Evolutionary conservation across 2,329 filamentous ascomycete genomes (phyloP).

Genomic region (Alternaria gaisen): DNA sequence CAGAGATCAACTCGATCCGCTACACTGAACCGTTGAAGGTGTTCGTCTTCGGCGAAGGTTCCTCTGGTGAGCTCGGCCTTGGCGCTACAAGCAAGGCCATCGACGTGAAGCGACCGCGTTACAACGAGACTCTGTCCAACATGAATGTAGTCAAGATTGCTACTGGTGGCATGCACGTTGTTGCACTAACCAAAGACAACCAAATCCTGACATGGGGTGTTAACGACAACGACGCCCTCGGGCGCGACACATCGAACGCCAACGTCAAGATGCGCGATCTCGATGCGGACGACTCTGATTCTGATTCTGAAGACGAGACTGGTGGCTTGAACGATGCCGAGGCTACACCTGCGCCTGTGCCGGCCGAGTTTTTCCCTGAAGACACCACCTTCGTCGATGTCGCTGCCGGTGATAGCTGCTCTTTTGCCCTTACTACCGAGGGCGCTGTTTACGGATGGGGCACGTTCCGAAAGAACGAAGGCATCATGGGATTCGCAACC

Average conservation of each 20-base stretch:
- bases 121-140: constrained; percentile 68
- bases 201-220: constrained; percentile 87
- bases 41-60: constrained; percentile 82
- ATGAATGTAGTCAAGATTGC: constrained; percentile 78
- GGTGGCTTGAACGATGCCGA: constrained; percentile 77
- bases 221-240: constrained; percentile 84
- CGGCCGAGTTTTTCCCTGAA: constrained; percentile 64
- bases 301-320: constrained; percentile 61
- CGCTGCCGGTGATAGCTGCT: constrained; percentile 76
- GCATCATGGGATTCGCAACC: constrained; percentile 70
- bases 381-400: constrained; percentile 73
- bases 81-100: constrained; percentile 71
- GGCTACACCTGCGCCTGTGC: constrained; percentile 70
- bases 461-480: constrained; percentile 76
- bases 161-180: constrained; percentile 82
- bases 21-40: constrained; percentile 70
- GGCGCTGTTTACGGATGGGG: constrained; percentile 85
- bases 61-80: constrained; percentile 82
- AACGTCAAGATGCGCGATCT: constrained; percentile 68
- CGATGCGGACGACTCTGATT: constrained; percentile 58
- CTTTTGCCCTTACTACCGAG: constrained; percentile 77
- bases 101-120: constrained; percentile 77
- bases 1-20: constrained; percentile 70
- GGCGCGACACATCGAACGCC: constrained; percentile 72
- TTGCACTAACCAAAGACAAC: constrained; percentile 80